Evolutionary conservation across 1,284 basidiomycete genomes (phyloP).

Genomic region (Acaromyces ingoldii): DNA sequence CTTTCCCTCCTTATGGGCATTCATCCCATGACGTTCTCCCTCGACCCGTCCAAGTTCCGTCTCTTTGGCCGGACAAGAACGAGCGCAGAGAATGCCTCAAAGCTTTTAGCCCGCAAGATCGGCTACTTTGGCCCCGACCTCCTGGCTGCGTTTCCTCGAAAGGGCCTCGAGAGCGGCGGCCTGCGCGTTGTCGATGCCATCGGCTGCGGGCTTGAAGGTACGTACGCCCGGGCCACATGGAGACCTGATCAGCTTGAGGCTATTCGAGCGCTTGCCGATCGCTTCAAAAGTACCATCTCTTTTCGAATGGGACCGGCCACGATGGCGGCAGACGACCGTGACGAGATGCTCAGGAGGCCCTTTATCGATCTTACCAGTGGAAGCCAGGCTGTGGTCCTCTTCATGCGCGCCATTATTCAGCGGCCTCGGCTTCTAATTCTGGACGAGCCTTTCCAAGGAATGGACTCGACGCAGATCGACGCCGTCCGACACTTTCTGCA

Average conservation of each 20-base stretch:
- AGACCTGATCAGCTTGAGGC: not conserved
- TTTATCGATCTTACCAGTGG: constrained; percentile 24
- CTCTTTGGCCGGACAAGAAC: constrained; percentile 37
- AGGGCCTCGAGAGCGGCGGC: constrained; percentile 26
- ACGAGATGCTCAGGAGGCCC: not conserved
- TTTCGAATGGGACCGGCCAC: not conserved
- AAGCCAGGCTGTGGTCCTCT: constrained; percentile 41
- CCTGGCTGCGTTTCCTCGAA: constrained; percentile 74
- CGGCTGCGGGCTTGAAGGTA: constrained; percentile 39
- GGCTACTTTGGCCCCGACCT: constrained; percentile 86
- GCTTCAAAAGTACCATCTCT: not conserved
- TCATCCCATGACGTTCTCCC: constrained; percentile 81
- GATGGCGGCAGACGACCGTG: not conserved
- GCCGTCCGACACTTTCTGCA: constrained; percentile 23
- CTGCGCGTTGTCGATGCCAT: constrained; percentile 38
- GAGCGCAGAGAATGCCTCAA: constrained; percentile 34
- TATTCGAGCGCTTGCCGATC: not conserved
- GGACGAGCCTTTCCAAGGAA: constrained; percentile 50
- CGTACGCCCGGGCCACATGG: constrained; percentile 22
- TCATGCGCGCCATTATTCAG: constrained; percentile 40
- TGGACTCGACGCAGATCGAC: constrained; percentile 33
- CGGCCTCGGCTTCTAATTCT: constrained; percentile 38
- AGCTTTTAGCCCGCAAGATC: constrained; percentile 23
- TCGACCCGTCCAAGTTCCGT: constrained; percentile 47
- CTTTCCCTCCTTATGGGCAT: constrained; percentile 87